Conservation (phyloP, 208 protist species). For the Crithidia sp. region DNA sequence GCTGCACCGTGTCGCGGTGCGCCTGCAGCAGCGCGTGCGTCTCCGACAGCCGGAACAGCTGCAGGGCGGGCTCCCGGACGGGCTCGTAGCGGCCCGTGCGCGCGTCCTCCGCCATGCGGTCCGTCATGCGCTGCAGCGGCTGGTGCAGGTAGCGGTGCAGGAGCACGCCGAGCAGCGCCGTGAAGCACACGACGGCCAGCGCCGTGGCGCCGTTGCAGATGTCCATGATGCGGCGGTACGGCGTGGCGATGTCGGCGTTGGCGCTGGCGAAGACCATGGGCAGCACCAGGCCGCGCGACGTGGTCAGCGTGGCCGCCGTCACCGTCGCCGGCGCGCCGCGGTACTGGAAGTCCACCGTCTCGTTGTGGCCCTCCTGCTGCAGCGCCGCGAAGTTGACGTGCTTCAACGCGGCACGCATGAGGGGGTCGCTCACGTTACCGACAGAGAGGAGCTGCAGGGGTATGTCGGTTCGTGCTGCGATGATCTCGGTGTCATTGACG, state of each 20-base stretch:
- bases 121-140: background rate
- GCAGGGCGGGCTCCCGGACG: background rate
- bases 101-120: background rate
- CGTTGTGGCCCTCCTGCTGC: conserved; percentile 1
- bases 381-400: conserved; percentile 18
- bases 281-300: background rate
- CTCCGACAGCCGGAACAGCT: background rate
- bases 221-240: background rate
- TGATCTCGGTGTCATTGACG: conserved; percentile 3
- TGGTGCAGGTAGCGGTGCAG: no score
- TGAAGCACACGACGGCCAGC: background rate
- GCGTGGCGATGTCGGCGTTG: background rate
- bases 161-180: no score
- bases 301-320: background rate
- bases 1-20: conserved; percentile 9
- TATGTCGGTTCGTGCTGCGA: background rate
- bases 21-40: conserved; percentile 9
- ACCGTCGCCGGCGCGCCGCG: background rate
- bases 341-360: background rate
- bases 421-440: conserved; percentile 24
- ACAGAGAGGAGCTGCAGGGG: background rate
- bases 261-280: conserved; percentile 1
- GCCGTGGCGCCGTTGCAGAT: background rate
- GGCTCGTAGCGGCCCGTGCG: background rate
- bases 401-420: conserved; percentile 31